Base-by-base conservation (phyloP, 257 asterid genomes). In the Nicotiana benthamiana region DNA sequence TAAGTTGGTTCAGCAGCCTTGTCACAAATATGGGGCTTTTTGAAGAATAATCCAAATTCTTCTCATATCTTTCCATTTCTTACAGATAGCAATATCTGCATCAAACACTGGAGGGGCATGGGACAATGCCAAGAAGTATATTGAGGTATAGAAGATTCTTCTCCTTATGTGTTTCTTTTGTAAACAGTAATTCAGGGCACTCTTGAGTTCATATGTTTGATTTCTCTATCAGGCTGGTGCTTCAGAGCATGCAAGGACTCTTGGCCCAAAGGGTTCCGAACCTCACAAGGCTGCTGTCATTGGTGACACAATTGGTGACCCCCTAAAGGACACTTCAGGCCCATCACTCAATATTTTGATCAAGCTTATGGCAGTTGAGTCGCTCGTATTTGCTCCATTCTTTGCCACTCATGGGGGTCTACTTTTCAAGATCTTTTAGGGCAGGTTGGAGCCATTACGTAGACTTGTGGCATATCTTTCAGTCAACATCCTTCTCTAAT, bases 221-320 rank as follows among this genome's bases (percentile, higher is more conserved):
- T 48, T 77, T 77, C 36, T 18, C 62, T 6, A 9, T 1, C 77
- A 87, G 90, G 90, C 90, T 75, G 90, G 90, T 82, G 90, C 90
- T 32, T 87, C 90, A 1, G 90, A 87, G 82, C 89, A 87, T 66
- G 90, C 90, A 10, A 77, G 85, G 68, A 70, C 67, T 28, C 89
- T 87, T 59, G 90, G 90, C 30, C 90, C 90, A 1, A 87, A 87
- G 84, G 90, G 90, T 76, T 87, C 90, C 1, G 90, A 87, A 1
- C 89, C 90, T 20, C 90, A 87, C 89, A 87, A 87, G 67, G 90
- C 90, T 80, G 90, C 90, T 75, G 89, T 87, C 70, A 87, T 87
- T 59, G 90, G 90, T 20, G 90, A 87, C 82, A 86, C 90, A 82
- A 87, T 87, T 48, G 89, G 90, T 17, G 90, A 87, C 36, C 90